These are phyloP conservation scores for Plasmodiophora brassicae DNA, from an alignment of 208 protist genomes.

Conservation along the genomic window DNA sequence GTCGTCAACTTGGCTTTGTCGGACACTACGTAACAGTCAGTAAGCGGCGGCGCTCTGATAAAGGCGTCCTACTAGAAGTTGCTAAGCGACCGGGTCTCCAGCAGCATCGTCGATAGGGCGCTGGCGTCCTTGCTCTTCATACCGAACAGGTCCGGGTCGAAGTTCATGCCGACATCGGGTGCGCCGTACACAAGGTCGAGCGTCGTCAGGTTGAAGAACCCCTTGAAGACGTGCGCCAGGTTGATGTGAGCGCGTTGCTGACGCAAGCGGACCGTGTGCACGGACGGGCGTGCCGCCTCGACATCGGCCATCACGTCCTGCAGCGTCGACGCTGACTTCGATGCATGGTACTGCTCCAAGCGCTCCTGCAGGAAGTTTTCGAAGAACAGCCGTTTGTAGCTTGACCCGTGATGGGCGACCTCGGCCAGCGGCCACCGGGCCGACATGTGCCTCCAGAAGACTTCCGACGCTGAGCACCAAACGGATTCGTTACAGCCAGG, in stretches of 20 bases:
- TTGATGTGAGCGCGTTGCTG: background rate
- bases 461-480: background rate
- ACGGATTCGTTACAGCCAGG: too few species aligned
- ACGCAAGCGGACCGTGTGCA: background rate
- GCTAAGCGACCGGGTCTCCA: background rate
- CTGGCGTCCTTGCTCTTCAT: background rate
- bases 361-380: background rate
- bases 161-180: background rate
- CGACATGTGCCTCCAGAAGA: background rate
- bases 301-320: background rate
- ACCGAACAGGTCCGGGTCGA: slow-evolving; percentile 3
- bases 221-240: background rate
- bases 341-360: slow-evolving; percentile 1
- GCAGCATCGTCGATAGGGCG: background rate
- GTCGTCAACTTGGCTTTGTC: background rate
- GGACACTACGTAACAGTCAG: background rate
- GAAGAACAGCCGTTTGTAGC: background rate
- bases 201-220: slow-evolving; percentile 11
- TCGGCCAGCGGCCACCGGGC: background rate
- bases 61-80: background rate
- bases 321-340: background rate
- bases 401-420: background rate
- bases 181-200: background rate
- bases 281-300: background rate
- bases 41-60: background rate